Evolutionary conservation across 139 green algal species (phyloP).

Genomic region (Micractinium conductrix): DNA sequence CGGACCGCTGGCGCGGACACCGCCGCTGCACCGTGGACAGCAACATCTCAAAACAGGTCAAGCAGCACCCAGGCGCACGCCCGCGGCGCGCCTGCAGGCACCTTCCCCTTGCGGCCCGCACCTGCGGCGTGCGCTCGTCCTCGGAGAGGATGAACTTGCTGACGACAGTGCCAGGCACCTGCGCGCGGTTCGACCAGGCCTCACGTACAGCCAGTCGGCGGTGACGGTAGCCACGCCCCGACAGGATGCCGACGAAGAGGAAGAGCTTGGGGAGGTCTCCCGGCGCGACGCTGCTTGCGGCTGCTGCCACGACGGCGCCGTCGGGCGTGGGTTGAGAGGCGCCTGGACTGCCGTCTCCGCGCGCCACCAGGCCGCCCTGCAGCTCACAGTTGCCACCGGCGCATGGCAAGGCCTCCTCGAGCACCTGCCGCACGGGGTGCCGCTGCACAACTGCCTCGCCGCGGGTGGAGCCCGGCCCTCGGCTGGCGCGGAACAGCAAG

Average conservation of each 20-base stretch:
- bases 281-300: neutral
- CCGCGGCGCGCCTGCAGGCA: too few relatives aligned
- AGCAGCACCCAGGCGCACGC: too few relatives aligned
- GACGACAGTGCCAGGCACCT: conserved; percentile 40
- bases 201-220: conserved; percentile 55
- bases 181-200: conserved; percentile 46
- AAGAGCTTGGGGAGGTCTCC: conserved; percentile 41
- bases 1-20: too few relatives aligned
- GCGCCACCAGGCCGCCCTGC: neutral
- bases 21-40: too few relatives aligned
- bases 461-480: neutral
- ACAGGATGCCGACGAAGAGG: conserved; percentile 63
- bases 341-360: too few relatives aligned
- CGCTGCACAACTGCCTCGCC: conserved; percentile 25
- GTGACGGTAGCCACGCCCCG: conserved; percentile 51
- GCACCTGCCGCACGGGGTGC: neutral
- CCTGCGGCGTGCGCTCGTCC: conserved; percentile 59
- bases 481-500: neutral
- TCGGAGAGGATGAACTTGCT: conserved; percentile 57
- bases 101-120: too few relatives aligned
- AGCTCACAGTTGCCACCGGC: neutral
- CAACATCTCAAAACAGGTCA: too few relatives aligned
- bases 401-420: conserved; percentile 7
- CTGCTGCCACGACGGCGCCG: neutral
- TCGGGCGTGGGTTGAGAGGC: neutral